phyloP scores from a whole-genome alignment of 2,329 filamentous ascomycete genomes.

The Fusarium palustre region DNA sequence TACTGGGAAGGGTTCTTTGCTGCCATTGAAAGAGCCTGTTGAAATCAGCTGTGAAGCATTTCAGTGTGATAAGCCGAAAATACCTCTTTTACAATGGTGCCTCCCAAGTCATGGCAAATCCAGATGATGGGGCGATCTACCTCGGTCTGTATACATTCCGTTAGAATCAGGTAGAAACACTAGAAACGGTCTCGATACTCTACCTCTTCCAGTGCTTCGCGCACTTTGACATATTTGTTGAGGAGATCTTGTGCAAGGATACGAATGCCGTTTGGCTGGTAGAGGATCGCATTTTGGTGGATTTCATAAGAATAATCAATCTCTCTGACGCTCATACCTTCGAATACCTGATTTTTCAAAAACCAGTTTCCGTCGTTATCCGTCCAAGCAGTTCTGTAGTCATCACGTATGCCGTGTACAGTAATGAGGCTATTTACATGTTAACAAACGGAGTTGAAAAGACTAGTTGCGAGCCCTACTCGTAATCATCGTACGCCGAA shows the following conservation, averaged over 20 bases:
- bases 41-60: not conserved
- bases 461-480: not conserved
- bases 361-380: not conserved
- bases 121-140: not conserved
- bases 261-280: not conserved
- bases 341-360: not conserved
- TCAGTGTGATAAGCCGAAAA: no score
- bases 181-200: no score
- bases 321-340: not conserved
- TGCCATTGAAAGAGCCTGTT: not conserved
- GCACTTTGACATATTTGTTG: not conserved
- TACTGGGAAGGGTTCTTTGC: not conserved
- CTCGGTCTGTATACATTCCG: not conserved
- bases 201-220: not conserved
- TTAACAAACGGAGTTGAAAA: fast-evolving
- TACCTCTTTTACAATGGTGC: constrained; percentile 1
- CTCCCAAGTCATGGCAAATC: not conserved
- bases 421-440: not conserved
- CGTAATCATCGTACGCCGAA: constrained; percentile 1
- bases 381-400: constrained; percentile 3
- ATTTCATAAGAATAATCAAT: constrained; percentile 9
- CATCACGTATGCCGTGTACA: constrained; percentile 2
- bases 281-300: not conserved
- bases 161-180: no score
- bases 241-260: not conserved